These are phyloP conservation scores for Circinella minor DNA, from an alignment of 371 early-diverging fungal species.

Conservation along the genomic window DNA sequence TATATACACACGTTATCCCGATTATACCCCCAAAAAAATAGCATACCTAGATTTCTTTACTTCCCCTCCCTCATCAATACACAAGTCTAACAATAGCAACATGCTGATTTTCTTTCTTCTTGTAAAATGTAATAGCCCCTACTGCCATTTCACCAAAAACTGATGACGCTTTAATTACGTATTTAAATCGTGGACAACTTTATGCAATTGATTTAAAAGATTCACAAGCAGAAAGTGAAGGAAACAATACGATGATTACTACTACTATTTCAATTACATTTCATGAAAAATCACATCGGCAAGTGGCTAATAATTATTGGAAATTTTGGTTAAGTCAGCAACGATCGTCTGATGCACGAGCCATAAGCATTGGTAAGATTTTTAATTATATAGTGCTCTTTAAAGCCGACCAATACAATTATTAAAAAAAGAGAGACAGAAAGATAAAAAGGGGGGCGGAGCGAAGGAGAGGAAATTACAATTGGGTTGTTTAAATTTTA, in stretches of 20 bases:
- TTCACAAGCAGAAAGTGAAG: slow-evolving; percentile 20
- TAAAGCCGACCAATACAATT: not conserved
- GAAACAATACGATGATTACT: slow-evolving; percentile 46
- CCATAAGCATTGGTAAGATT: slow-evolving; percentile 62
- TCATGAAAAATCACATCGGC: slow-evolving; percentile 75
- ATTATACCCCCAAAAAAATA: not conserved
- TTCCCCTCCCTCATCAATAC: too few species aligned
- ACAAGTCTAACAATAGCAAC: too few species aligned
- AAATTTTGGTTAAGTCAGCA: slow-evolving; percentile 82
- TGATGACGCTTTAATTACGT: slow-evolving; percentile 58
- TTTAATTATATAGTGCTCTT: not conserved
- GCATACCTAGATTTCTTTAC: not conserved
- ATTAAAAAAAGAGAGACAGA: too few species aligned
- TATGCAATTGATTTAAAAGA: slow-evolving; percentile 54
- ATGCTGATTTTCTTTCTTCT: not conserved
- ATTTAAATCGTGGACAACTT: slow-evolving; percentile 70
- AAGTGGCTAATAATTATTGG: slow-evolving; percentile 74
- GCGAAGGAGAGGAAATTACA: not conserved
- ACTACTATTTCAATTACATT: slow-evolving; percentile 73
- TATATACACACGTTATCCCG: not conserved
- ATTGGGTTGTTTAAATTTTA: too few species aligned
- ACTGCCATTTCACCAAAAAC: slow-evolving; percentile 40
- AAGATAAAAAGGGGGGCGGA: not conserved
- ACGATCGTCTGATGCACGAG: slow-evolving; percentile 64
- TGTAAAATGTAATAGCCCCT: slow-evolving; percentile 28